Evolutionary conservation across 345 rosid species (phyloP), one percentile per base, ranked within the genome.

Genomic region (Ailanthus altissimus): DNA sequence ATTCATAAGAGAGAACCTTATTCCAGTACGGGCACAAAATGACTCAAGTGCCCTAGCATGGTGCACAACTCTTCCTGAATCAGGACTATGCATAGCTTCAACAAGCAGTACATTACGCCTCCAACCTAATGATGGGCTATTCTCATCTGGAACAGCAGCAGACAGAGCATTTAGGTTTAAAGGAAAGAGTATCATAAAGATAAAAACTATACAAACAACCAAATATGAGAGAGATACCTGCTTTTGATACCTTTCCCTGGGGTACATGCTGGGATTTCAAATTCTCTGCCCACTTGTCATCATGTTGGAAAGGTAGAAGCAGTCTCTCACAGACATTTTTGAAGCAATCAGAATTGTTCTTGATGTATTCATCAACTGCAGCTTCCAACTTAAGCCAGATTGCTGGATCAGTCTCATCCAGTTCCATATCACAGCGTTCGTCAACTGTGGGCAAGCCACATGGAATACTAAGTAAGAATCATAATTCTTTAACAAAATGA

Each of bases 331-430:
- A 92, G 0, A 57, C 92, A 72, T 86, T 86, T 80, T 94, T 91
- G 62, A 96, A 82, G 53, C 90, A 85, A 77, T 84, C 90, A 5
- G 97, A 83, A 84, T 91, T 96, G 40, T 79, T 82, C 72, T 90
- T 91, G 47, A 94, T 86, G 81, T 91, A 96, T 81, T 96, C 97
- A 59, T 89, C 87, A 54, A 91, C 84, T 67, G 93, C 90, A 80
- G 90, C 92, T 90, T 96, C 98, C 86, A 96, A 76, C 85, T 93
- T 94, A 54, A 79, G 83, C 99, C 99, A 96, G 61, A 90, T 83
- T 51, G 99, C 89, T 61, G 98, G 99, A 86, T 96, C 99, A 81
- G 99, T 96, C 83, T 96, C 99, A 83, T 94, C 98, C 79, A 96
- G 89, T 83, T 96, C 99, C 99, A 96, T 96, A 67, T 86, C 98